Base-by-base conservation (phyloP, 176 grass and related monocot species). In the Thalia dealbata region DNA sequence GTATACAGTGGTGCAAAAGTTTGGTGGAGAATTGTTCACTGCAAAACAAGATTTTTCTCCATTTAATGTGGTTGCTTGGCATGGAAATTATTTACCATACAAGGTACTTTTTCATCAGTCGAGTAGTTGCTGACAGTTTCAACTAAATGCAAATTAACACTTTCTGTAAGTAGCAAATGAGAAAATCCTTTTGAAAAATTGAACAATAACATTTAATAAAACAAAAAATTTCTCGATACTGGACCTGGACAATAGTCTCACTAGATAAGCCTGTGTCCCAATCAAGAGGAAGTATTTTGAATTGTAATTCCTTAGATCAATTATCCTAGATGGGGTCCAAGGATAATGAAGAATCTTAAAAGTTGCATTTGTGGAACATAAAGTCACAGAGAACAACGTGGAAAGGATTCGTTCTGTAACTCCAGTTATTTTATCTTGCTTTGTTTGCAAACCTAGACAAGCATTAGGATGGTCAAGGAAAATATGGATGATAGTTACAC, bases 61-160 rank as follows among this genome's bases (percentile, higher is more conserved):
- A 14, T 92, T 97, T 74, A 90, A 97, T 61, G 93, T 97, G 46
- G 89, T 97, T 4, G 93, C 93, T 0, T 97, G 93, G 93, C 93
- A 97, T 60, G 93, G 93, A 42, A 97, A 97, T 77, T 97, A 92
- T 90, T 87, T 82, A 52, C 93, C 93, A 42, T 97, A 84, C 69
- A 97, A 97, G 87, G 93, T 96, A 86, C 45, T 72, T 72, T 10
- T 50, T 29, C 32, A 10, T 8, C 52, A 19, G 48, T 72, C 29
- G 9, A 52, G 30, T 30, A 10, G 28, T n/a, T 51, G 45, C 10
- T 71, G 45, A 19, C 28, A 52, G 26, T 71, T 71, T 68, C 65
- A 44, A 14, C 2, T 68, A 0, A 68, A 68, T 32, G 18, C 14
- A 44, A 15, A 22, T 23, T 32, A 9, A 2, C 38, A 44, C 35